A percentile compares a stretch with the other conserved stretches of the same genome.
Conservation (phyloP, 2,329 filamentous ascomycete species). For the Herpotrichia juniperi region DNA sequence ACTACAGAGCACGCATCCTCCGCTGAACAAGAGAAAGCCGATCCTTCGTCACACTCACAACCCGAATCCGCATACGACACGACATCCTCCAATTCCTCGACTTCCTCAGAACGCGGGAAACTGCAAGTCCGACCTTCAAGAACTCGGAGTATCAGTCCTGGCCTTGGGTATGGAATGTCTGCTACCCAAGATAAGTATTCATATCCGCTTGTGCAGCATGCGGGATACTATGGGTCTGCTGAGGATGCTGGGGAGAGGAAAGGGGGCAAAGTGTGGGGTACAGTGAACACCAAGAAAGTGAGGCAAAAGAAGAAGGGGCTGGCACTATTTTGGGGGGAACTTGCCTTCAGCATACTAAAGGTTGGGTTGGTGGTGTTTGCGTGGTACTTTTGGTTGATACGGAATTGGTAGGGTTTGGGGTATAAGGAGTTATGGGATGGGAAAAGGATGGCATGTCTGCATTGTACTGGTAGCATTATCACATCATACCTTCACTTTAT, state of each 20-base stretch:
- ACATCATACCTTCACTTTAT: no score
- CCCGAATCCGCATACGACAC: constrained; percentile 16
- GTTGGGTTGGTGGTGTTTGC: constrained; percentile 67
- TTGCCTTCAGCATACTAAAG: constrained; percentile 65
- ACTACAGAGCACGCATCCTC: constrained; percentile 25
- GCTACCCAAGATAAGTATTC: constrained; percentile 23
- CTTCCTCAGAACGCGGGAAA: constrained; percentile 29
- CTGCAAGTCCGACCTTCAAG: constrained; percentile 38
- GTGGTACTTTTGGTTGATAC: constrained; percentile 72
- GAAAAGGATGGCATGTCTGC: neutral
- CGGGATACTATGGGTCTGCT: constrained; percentile 44
- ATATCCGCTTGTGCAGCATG: constrained; percentile 49
- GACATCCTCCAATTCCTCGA: constrained; percentile 38
- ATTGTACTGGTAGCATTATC: neutral
- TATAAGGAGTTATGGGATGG: neutral
- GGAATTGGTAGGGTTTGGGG: constrained; percentile 57
- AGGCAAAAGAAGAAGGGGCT: constrained; percentile 46
- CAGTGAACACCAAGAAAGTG: constrained; percentile 32
- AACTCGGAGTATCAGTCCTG: constrained; percentile 48
- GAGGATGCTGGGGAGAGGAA: constrained; percentile 17
- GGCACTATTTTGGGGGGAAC: constrained; percentile 62
- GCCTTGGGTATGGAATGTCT: constrained; percentile 36
- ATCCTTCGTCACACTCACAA: constrained; percentile 12
- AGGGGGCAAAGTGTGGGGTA: constrained; percentile 37
- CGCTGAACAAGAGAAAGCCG: constrained; percentile 34